Evolutionary conservation across 495 filamentous ascomycete genomes (phyloP).

Genomic region (Pyrenula aspistea): DNA sequence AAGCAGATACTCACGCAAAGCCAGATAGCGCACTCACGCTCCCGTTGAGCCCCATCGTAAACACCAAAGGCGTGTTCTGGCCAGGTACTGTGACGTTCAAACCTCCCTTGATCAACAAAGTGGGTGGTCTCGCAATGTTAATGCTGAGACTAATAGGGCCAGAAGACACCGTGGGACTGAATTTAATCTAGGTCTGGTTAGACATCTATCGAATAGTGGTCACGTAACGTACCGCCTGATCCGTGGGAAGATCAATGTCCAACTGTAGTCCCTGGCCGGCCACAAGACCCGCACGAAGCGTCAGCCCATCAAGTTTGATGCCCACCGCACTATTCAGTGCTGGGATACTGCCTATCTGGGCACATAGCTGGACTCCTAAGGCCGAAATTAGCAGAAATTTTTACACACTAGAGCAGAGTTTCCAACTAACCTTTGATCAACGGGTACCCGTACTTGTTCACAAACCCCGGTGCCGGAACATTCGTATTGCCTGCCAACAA

Average conservation of each 20-base stretch:
- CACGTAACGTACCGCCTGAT: not conserved
- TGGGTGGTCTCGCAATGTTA: not conserved
- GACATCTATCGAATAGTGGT: not conserved
- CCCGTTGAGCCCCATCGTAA: not conserved
- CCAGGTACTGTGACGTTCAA: not conserved
- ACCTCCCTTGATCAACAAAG: not conserved
- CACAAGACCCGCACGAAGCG: not conserved
- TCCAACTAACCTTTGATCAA: not conserved
- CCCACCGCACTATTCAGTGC: not conserved
- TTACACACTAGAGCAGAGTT: not conserved
- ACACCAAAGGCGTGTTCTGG: not conserved
- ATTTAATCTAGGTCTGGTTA: not conserved
- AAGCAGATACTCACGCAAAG: not conserved
- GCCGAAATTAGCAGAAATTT: not conserved
- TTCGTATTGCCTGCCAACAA: not conserved
- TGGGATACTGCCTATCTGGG: not conserved
- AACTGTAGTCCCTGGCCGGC: not conserved
- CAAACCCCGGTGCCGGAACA: not conserved
- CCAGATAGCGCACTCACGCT: not conserved
- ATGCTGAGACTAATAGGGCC: not conserved
- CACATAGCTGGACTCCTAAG: not conserved
- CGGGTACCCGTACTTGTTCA: not conserved
- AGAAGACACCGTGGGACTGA: not conserved
- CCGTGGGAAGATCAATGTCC: not conserved
- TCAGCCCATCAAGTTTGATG: not conserved